Base-by-base conservation (phyloP, 371 early-diverging fungal species). In the Mucor velutinosus region DNA sequence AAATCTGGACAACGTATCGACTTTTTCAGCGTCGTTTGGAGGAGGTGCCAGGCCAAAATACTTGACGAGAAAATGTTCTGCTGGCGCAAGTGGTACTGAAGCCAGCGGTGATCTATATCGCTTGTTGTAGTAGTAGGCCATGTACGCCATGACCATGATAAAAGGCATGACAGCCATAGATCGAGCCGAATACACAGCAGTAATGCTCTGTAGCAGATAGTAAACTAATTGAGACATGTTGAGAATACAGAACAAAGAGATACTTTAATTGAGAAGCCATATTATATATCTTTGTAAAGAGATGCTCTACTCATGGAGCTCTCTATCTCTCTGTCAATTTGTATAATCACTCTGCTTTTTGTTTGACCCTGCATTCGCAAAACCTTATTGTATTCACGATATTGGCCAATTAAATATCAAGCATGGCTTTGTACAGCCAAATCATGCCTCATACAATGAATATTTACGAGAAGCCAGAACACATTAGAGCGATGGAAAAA, bases 21-120 rank as follows among this genome's bases (percentile, higher is more conserved):
- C 51, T 14, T 35, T 47, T 4, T 81, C 76, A 0, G 29, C 19
- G 25, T 80, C 68, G 33, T 39, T 73, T 12, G 83, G 79, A 12
- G 83, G 83, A 15, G 80, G 81, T 1, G 79, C 79, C 2, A 79
- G 29, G 2, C 83, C 83, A 69, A 83, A 73, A 30, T 76, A 60
- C 5, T 74, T 68, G 15, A 76, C 57, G 61, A 79, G 68, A 35
- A 80, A 72, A 61, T 71, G 76, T 33, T 69, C 62, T 3, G 69
- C 61, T 11, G 58, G 58, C 21, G 80, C 76, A 0, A 79, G 21
- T n/a, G 79, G 75, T 29, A 74, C 74, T 12, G 57, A 43, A 6
- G 75, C 65, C 11, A 83, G 58, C 5, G 74, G 47, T 6, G 81
- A 77, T 1, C 25, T 64, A 17, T 77, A 76, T 7, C 83, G 66